Evolutionary conservation across 345 rosid species (phyloP), one percentile per base, ranked within the genome.

Genomic region (Salix exigua): DNA sequence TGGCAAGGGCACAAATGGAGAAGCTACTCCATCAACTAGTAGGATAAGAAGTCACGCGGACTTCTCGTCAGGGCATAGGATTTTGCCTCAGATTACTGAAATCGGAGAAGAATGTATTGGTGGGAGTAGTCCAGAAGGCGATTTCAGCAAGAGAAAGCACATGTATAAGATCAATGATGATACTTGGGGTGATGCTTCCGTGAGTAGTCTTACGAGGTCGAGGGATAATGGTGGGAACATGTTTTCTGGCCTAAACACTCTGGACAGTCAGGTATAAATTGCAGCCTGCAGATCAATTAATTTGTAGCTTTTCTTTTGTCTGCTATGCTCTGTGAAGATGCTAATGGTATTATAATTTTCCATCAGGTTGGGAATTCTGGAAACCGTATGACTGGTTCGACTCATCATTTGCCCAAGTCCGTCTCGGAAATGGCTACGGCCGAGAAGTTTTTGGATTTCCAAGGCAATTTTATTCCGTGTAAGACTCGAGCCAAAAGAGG

Each of bases 401-500:
- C 89, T 16, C 97, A 87, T 77, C 99, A 88, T 67, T 77, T 95
- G 83, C 92, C 94, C 0, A 87, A 85, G 82, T 83, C 91, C 55
- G 83, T 78, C 10, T 75, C 86, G 2, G 87, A 88, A 79, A 82
- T 82, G 71, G 85, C 84, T 53, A 79, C 76, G 1, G 61, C 80
- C 21, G 91, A 89, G 50, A 86, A 84, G 79, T 71, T 78, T 66
- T 73, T 89, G 83, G 90, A 87, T 53, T 87, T 88, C 76, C 91
- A 92, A 80, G 90, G 88, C 14, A 58, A 58, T 3, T 86, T 92
- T 26, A 92, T 91, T 25, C 97, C 97, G 4, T 89, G 93, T 74
- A 92, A 93, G 82, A 84, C 88, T 66, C 88, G 97, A 13, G 97
- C 99, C 42, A 95, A 93, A 79, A 82, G 97, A 60, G 97, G 99